phyloP scores from a whole-genome alignment of 768 basidiomycete species.

The Mrakia gelida region DNA sequence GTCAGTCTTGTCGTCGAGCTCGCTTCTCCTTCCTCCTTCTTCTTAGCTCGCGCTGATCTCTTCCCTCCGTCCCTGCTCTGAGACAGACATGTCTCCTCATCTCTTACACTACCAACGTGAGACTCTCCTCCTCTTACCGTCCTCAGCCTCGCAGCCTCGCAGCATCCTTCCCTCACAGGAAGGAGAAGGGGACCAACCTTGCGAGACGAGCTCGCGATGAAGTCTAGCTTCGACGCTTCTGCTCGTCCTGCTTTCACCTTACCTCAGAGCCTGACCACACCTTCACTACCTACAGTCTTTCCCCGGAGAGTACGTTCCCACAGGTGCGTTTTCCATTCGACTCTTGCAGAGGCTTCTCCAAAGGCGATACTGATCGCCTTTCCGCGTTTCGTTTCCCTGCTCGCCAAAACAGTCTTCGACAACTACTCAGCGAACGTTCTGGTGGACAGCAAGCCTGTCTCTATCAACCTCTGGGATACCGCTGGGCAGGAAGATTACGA shows the following conservation, averaged over 20 bases:
- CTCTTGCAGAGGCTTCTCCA: too few relatives aligned
- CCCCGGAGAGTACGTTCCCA: slow-evolving; percentile 18
- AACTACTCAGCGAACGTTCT: slow-evolving; percentile 90
- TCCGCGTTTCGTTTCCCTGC: background rate
- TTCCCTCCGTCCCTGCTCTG: background rate
- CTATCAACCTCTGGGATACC: slow-evolving; percentile 81
- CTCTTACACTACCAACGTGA: slow-evolving; percentile 79
- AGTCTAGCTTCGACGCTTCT: background rate
- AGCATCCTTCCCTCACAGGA: background rate
- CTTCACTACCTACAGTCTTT: background rate
- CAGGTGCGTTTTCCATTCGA: too few relatives aligned
- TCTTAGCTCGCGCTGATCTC: background rate
- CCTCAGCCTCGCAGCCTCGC: background rate
- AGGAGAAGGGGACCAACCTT: background rate
- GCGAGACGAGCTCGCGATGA: background rate
- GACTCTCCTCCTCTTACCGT: background rate
- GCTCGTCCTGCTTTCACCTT: background rate
- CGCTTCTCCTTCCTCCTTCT: background rate
- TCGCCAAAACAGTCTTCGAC: slow-evolving; percentile 69
- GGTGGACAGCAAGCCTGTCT: slow-evolving; percentile 87
- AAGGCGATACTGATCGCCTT: too few relatives aligned
- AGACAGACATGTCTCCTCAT: slow-evolving; percentile 92
- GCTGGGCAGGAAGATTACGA: slow-evolving; percentile 79
- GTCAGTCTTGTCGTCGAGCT: slow-evolving; percentile 49
- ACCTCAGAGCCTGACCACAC: background rate